Evolutionary conservation across 2,329 filamentous ascomycete species (phyloP).

Genomic region (Teratosphaeria epicoccoides): DNA sequence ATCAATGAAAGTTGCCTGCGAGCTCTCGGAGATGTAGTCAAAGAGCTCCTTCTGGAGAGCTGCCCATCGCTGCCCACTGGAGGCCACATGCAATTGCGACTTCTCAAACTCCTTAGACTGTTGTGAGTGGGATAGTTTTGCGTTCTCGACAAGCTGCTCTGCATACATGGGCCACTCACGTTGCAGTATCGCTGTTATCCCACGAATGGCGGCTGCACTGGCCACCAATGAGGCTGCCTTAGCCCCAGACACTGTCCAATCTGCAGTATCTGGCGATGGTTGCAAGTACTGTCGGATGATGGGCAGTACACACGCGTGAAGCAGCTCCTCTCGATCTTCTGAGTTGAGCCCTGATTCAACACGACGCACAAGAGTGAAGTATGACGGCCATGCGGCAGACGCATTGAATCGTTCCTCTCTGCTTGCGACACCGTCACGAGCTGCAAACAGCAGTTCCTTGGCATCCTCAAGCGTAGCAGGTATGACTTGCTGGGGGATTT

Average conservation of each 20-base stretch:
- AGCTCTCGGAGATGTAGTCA: conserved; percentile 12
- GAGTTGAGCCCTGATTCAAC: conserved; percentile 21
- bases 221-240: conserved; percentile 35
- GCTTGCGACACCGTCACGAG: conserved; percentile 59
- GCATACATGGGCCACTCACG: conserved; percentile 54
- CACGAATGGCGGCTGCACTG: conserved; percentile 13
- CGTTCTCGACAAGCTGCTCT: conserved; percentile 50
- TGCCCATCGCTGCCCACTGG: conserved; percentile 55
- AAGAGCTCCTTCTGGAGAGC: conserved; percentile 39
- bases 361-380: conserved; percentile 51
- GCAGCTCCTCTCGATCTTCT: conserved; percentile 37
- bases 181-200: conserved; percentile 32
- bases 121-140: conserved; percentile 68
- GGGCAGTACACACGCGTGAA: conserved; percentile 40
- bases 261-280: conserved; percentile 33
- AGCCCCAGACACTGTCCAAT: conserved; percentile 42
- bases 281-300: conserved; percentile 44
- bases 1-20: conserved; percentile 20
- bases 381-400: conserved; percentile 61
- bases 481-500: conserved; percentile 48
- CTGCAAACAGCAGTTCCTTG: conserved; percentile 52
- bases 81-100: conserved; percentile 59
- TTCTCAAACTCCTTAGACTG: conserved; percentile 64
- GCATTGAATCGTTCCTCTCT: conserved; percentile 66
- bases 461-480: conserved; percentile 43